These are phyloP conservation scores for Ramaria rubella DNA, from an alignment of 768 basidiomycete genomes.

Conservation along the genomic window DNA sequence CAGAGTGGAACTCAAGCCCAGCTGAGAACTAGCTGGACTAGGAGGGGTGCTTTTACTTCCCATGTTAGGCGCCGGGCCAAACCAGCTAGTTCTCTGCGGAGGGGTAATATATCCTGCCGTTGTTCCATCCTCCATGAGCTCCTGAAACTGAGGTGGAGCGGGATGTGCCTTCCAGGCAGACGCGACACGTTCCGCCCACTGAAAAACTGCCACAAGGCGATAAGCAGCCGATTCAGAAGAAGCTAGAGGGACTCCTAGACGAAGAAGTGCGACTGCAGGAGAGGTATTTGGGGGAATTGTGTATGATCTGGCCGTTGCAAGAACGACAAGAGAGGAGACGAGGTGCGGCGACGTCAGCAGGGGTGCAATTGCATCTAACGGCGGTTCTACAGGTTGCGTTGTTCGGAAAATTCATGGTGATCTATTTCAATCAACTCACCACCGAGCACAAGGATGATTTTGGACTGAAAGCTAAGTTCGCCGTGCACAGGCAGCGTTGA, in stretches of 20 bases:
- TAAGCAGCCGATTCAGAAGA: constrained; percentile 27
- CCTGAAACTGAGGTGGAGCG: constrained; percentile 23
- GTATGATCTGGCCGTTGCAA: constrained; percentile 21
- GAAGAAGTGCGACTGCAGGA: constrained; percentile 31
- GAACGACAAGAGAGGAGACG: constrained; percentile 31
- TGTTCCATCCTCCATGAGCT: constrained; percentile 15
- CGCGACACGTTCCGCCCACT: constrained; percentile 35
- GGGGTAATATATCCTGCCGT: not conserved
- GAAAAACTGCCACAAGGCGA: constrained; percentile 30
- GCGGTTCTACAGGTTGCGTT: constrained; percentile 27
- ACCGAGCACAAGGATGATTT: constrained; percentile 34
- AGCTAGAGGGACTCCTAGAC: constrained; percentile 26
- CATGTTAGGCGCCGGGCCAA: too few species aligned
- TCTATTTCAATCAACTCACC: constrained; percentile 21
- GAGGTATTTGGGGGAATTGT: constrained; percentile 17
- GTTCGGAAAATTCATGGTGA: not conserved
- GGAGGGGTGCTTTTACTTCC: not conserved
- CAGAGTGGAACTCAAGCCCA: constrained; percentile 20
- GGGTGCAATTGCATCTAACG: constrained; percentile 26
- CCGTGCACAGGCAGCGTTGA: constrained; percentile 18
- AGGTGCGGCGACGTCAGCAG: constrained; percentile 30
- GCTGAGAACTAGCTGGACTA: constrained; percentile 9
- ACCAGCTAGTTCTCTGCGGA: not conserved
- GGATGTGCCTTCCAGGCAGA: constrained; percentile 26
- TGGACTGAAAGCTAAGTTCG: constrained; percentile 19